phyloP scores from a whole-genome alignment of 2,329 filamentous ascomycete genomes.

The Cladobotryum mycophilum region DNA sequence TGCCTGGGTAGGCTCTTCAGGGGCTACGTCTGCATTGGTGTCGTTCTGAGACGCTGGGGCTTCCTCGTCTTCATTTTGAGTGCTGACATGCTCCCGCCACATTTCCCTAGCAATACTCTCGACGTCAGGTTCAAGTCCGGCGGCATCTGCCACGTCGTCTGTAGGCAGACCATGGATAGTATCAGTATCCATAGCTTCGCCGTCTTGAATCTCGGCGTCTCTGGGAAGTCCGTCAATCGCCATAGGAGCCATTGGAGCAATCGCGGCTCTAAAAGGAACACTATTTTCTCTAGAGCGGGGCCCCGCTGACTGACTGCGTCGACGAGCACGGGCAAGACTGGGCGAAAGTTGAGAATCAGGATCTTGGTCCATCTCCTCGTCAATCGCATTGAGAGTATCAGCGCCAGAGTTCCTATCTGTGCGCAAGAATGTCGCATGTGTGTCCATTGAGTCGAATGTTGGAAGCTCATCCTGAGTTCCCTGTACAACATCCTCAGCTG shows the following conservation, averaged over 20 bases:
- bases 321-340: slow-evolving; percentile 20
- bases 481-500: slow-evolving; percentile 14
- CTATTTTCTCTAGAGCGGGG: slow-evolving; percentile 23
- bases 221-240: slow-evolving; percentile 7
- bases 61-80: slow-evolving; percentile 17
- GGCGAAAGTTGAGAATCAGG: slow-evolving; percentile 22
- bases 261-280: slow-evolving; percentile 11
- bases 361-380: slow-evolving; percentile 16
- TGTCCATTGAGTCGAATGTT: slow-evolving; percentile 1
- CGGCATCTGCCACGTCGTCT: neutral
- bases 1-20: slow-evolving; percentile 1
- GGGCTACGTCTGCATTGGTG: neutral
- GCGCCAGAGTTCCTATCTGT: slow-evolving; percentile 5
- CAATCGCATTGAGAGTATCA: slow-evolving; percentile 12
- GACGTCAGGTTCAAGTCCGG: slow-evolving; percentile 17
- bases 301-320: slow-evolving; percentile 21
- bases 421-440: slow-evolving; percentile 11
- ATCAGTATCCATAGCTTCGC: slow-evolving; percentile 11
- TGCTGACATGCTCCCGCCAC: slow-evolving; percentile 28
- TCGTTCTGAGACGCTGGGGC: slow-evolving; percentile 3
- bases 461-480: slow-evolving; percentile 14
- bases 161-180: neutral
- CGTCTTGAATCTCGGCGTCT: slow-evolving; percentile 7
- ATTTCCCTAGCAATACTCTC: slow-evolving; percentile 29
- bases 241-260: slow-evolving; percentile 16